These are phyloP conservation scores for Nemania abortiva DNA, from an alignment of 2,329 filamentous ascomycete species.

Conservation along the genomic window DNA sequence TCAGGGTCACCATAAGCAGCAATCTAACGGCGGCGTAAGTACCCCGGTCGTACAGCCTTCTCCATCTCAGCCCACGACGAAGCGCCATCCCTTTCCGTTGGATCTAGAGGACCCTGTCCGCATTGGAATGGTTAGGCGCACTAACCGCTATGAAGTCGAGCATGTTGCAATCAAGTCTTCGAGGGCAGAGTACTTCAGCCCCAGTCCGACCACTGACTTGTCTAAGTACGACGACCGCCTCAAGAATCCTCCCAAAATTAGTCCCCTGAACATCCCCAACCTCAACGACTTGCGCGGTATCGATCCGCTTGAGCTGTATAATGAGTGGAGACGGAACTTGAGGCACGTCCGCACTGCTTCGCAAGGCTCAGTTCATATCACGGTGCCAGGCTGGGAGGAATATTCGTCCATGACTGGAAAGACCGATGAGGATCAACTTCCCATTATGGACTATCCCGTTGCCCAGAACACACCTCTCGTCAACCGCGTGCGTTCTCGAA, in stretches of 20 bases:
- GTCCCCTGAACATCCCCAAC: conserved; percentile 27
- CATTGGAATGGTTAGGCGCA: conserved; percentile 26
- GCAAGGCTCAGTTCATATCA: conserved; percentile 24
- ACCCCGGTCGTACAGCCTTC: conserved; percentile 8
- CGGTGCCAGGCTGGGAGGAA: conserved; percentile 5
- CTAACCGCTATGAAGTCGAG: conserved; percentile 24
- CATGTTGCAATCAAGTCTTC: conserved; percentile 35
- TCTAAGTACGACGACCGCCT: conserved; percentile 16
- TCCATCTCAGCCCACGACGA: conserved; percentile 14
- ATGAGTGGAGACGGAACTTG: conserved; percentile 25
- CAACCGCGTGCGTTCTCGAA: conserved; percentile 35
- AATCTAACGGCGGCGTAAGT: not conserved
- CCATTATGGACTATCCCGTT: conserved; percentile 2
- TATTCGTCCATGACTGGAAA: not conserved
- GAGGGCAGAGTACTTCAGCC: conserved; percentile 25
- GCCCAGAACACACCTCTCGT: conserved; percentile 6
- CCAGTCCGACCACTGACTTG: conserved; percentile 4
- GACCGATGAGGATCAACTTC: not conserved
- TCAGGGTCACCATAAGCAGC: conserved; percentile 4
- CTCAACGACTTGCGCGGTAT: not conserved
- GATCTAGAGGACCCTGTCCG: conserved; percentile 25
- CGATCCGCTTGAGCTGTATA: conserved; percentile 23
- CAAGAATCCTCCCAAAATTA: conserved; percentile 11
- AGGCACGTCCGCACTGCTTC: conserved; percentile 10
- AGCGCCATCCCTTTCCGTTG: conserved; percentile 31